phyloP scores from a whole-genome alignment of 768 basidiomycete genomes.

The Boletus rubropictus region DNA sequence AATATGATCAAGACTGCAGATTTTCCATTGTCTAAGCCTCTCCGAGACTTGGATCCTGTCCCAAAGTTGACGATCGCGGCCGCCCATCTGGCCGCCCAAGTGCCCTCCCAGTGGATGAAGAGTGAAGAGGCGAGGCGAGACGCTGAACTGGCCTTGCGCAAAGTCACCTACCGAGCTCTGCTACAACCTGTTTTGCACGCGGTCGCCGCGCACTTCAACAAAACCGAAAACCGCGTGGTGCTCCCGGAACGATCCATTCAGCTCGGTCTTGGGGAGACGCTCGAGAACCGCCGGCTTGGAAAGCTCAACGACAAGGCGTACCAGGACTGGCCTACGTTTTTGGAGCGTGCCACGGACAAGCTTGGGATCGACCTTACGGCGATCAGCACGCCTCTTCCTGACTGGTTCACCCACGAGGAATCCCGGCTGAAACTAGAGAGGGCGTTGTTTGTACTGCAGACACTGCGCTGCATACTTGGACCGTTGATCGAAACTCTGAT shows the following conservation, averaged over 20 bases:
- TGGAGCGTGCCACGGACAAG: conserved; percentile 31
- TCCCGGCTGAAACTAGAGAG: conserved; percentile 31
- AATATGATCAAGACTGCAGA: conserved; percentile 32
- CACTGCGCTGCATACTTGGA: conserved; percentile 63
- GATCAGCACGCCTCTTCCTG: conserved; percentile 14
- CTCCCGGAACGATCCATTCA: conserved; percentile 8
- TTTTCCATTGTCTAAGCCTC: conserved; percentile 45
- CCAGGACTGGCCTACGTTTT: conserved; percentile 44
- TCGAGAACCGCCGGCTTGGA: conserved; percentile 44
- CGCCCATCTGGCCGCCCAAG: conserved; percentile 67
- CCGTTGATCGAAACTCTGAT: conserved; percentile 63
- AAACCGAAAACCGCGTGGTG: not conserved
- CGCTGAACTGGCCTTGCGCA: conserved; percentile 52
- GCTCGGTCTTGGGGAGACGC: conserved; percentile 34
- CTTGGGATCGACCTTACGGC: conserved; percentile 19
- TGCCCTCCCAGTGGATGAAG: conserved; percentile 57
- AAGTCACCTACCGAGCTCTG: conserved; percentile 69
- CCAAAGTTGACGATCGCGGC: conserved; percentile 34
- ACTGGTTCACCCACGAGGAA: conserved; percentile 19
- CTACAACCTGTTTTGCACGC: conserved; percentile 34
- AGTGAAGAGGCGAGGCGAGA: conserved; percentile 28
- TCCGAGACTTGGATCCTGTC: conserved; percentile 13
- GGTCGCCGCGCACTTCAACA: not conserved
- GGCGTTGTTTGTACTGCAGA: conserved; percentile 54
- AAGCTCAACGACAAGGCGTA: conserved; percentile 49